phyloP scores from a whole-genome alignment of 2,329 filamentous ascomycete genomes.

The Fusarium palustre region DNA sequence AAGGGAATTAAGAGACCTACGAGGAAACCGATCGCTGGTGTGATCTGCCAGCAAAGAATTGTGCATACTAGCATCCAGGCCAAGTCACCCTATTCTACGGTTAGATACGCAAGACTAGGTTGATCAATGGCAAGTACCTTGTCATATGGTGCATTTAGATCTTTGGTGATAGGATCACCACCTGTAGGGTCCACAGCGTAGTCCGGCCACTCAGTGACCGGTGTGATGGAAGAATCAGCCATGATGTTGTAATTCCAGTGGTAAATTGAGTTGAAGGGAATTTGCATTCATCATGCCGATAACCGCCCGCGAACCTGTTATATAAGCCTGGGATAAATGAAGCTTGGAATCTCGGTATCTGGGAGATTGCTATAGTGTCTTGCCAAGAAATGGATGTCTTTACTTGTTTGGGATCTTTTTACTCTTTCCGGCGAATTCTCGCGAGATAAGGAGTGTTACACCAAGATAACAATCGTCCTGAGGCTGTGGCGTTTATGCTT shows the following conservation, averaged over 20 bases:
- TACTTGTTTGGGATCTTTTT: not conserved
- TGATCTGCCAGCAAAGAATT: slow-evolving; percentile 54
- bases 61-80: slow-evolving; percentile 57
- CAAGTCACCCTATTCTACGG: slow-evolving; percentile 52
- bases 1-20: not conserved
- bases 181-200: slow-evolving; percentile 55
- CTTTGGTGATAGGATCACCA: slow-evolving; percentile 58
- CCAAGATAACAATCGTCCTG: slow-evolving; percentile 17
- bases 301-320: not conserved
- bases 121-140: slow-evolving; percentile 46
- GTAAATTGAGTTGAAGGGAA: not conserved
- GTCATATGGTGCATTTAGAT: slow-evolving; percentile 59
- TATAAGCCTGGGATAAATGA: slow-evolving; percentile 5
- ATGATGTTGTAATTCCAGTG: not conserved
- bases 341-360: not conserved
- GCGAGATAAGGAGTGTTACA: slow-evolving; percentile 29
- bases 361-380: slow-evolving; percentile 12
- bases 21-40: slow-evolving; percentile 55
- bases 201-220: slow-evolving; percentile 56
- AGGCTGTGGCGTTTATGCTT: slow-evolving; percentile 23
- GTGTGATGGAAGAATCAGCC: slow-evolving; percentile 35
- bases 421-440: slow-evolving; percentile 22
- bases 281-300: not conserved
- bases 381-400: slow-evolving; percentile 17
- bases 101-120: not conserved